Conservation (phyloP, 1,139 yeast genomes). For the Arxiozyma bovina region DNA sequence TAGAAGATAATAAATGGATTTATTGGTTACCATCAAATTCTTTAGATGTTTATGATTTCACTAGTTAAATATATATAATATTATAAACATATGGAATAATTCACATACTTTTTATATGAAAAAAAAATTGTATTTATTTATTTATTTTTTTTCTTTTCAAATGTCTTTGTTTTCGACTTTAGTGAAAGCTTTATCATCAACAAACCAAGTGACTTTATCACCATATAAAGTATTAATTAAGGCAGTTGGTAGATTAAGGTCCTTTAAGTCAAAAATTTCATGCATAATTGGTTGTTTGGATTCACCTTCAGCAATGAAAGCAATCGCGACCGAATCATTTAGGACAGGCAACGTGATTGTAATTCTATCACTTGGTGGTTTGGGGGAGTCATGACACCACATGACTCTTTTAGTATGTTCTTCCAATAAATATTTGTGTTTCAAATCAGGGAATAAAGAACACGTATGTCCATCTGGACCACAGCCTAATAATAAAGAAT, state of each 20-base stretch:
- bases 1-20: constrained; percentile 58
- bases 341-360: constrained; percentile 90
- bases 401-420: constrained; percentile 84
- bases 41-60: constrained; percentile 13
- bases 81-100: neutral
- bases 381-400: constrained; percentile 88
- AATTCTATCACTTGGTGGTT: constrained; percentile 83
- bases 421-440: constrained; percentile 56
- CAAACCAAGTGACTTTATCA: constrained; percentile 65
- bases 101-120: neutral
- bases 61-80: neutral
- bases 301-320: constrained; percentile 85
- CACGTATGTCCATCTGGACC: constrained; percentile 99
- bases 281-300: constrained; percentile 69
- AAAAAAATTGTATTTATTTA: neutral
- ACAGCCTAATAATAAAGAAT: constrained; percentile 81
- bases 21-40: constrained; percentile 29
- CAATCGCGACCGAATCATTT: constrained; percentile 57
- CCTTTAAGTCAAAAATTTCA: constrained; percentile 51
- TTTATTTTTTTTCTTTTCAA: too few relatives aligned
- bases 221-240: constrained; percentile 49
- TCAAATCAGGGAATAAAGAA: constrained; percentile 57
- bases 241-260: constrained; percentile 58
- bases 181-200: constrained; percentile 59
- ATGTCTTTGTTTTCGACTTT: constrained; percentile 13